Percentiles rank a stretch among this genome's conserved stretches.
Evolutionary conservation across 495 filamentous ascomycete genomes (phyloP).

Genomic region (Xylaria bambusicola): DNA sequence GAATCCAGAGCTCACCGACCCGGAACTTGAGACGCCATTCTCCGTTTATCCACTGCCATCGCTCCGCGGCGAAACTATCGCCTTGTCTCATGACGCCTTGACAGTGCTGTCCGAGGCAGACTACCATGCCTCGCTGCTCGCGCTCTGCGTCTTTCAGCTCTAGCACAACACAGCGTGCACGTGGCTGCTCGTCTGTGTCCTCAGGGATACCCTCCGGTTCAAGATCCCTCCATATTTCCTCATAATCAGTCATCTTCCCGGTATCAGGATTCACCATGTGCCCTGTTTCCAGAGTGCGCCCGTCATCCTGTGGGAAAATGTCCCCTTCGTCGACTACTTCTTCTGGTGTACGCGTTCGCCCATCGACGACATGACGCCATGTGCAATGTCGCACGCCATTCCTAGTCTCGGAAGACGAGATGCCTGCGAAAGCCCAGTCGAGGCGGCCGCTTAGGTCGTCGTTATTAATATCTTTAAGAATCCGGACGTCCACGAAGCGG

Average conservation of each 20-base stretch:
- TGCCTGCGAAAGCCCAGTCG: slow-evolving; percentile 60
- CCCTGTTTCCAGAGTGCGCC: slow-evolving; percentile 50
- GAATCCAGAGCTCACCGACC: slow-evolving; percentile 1
- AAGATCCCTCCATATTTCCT: slow-evolving; percentile 53
- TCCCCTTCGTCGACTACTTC: slow-evolving; percentile 51
- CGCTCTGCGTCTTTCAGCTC: slow-evolving; percentile 30
- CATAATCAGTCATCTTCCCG: slow-evolving; percentile 47
- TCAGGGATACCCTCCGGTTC: slow-evolving; percentile 28
- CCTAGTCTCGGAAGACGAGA: slow-evolving; percentile 30
- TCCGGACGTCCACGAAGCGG: slow-evolving; percentile 52
- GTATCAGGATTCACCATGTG: slow-evolving; percentile 49
- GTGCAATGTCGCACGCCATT: slow-evolving; percentile 28
- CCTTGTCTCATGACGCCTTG: slow-evolving; percentile 49
- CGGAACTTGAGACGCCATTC: slow-evolving; percentile 11
- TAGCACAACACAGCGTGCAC: slow-evolving; percentile 35
- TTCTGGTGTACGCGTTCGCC: slow-evolving; percentile 36
- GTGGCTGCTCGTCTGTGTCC: background rate
- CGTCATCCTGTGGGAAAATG: slow-evolving; percentile 43
- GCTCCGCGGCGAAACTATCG: slow-evolving; percentile 41
- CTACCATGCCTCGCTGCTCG: slow-evolving; percentile 43
- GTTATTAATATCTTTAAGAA: slow-evolving; percentile 6
- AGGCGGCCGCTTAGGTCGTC: slow-evolving; percentile 24
- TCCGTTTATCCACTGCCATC: slow-evolving; percentile 43
- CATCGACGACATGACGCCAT: slow-evolving; percentile 59
- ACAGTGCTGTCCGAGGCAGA: slow-evolving; percentile 49